Evolutionary conservation across 2,329 filamentous ascomycete species (phyloP).

Genomic region (Laburnicola sp.): DNA sequence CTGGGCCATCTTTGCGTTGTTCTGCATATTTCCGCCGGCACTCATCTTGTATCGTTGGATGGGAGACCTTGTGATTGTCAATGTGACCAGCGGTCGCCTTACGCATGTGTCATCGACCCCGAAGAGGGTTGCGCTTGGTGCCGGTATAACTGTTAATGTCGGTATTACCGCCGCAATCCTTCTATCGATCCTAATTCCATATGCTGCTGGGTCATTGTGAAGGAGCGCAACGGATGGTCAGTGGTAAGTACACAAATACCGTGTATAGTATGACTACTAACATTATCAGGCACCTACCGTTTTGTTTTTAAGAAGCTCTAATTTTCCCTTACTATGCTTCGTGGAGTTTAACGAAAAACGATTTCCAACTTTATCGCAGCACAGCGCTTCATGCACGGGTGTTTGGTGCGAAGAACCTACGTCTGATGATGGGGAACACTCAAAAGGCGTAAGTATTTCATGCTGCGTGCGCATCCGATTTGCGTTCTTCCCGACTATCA

Average conservation of each 20-base stretch:
- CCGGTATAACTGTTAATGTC: constrained; percentile 36
- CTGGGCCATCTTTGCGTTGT: constrained; percentile 38
- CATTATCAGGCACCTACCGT: too few species aligned
- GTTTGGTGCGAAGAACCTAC: too few species aligned
- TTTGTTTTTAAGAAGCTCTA: too few species aligned
- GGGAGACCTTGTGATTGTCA: constrained; percentile 38
- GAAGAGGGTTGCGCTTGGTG: constrained; percentile 38
- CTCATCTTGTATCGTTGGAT: constrained; percentile 43
- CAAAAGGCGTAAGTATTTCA: too few species aligned
- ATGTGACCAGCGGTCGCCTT: constrained; percentile 35
- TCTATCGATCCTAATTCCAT: constrained; percentile 27
- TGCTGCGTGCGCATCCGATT: too few species aligned
- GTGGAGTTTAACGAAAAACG: too few species aligned
- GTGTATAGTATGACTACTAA: background rate
- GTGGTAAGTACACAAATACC: background rate
- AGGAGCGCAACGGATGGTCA: background rate
- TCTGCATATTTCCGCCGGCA: constrained; percentile 41
- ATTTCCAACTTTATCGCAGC: too few species aligned
- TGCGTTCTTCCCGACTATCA: too few species aligned
- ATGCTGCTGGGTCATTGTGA: constrained; percentile 9
- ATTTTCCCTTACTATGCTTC: too few species aligned
- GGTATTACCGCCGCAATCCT: constrained; percentile 26
- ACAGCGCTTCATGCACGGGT: too few species aligned
- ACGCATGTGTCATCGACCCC: constrained; percentile 31
- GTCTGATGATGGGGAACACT: too few species aligned